These are phyloP conservation scores for Sequoia sempervirens DNA, from an alignment of 75 land plant genomes.

Conservation along the genomic window DNA sequence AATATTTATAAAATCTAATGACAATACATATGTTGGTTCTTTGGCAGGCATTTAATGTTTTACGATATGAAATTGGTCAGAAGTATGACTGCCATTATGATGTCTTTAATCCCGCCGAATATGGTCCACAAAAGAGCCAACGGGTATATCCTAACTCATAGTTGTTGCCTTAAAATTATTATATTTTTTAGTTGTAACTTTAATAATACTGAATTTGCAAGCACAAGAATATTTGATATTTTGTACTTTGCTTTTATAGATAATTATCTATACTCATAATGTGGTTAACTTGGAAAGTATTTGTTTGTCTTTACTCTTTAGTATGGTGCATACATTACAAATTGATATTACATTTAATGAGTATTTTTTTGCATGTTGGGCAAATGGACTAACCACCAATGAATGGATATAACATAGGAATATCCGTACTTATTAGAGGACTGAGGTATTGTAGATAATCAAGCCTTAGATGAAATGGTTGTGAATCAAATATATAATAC, in stretches of 20 bases:
- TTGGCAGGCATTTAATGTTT: constrained; percentile 88
- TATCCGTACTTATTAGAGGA: not conserved
- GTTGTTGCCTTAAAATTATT: not conserved
- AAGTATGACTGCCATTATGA: constrained; percentile 92
- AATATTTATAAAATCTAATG: not conserved
- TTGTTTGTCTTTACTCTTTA: not conserved
- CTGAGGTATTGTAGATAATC: not conserved
- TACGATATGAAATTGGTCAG: constrained; percentile 92
- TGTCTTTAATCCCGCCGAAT: constrained; percentile 87
- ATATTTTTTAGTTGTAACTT: not conserved
- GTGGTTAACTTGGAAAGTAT: not conserved
- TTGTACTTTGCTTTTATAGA: not conserved
- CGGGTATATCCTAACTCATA: constrained; percentile 45
- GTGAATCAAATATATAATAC: not conserved
- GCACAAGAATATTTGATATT: not conserved
- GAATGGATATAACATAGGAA: not conserved
- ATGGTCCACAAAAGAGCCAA: constrained; percentile 98
- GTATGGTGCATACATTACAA: not conserved
- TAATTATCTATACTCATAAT: not conserved
- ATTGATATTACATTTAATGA: not conserved
- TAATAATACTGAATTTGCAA: not conserved
- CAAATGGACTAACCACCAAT: not conserved
- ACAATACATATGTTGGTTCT: not conserved
- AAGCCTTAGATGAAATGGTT: not conserved
- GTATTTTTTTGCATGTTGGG: not conserved